These are phyloP conservation scores for Rasamsonia emersonii DNA, from an alignment of 2,329 filamentous ascomycete species.

Conservation along the genomic window DNA sequence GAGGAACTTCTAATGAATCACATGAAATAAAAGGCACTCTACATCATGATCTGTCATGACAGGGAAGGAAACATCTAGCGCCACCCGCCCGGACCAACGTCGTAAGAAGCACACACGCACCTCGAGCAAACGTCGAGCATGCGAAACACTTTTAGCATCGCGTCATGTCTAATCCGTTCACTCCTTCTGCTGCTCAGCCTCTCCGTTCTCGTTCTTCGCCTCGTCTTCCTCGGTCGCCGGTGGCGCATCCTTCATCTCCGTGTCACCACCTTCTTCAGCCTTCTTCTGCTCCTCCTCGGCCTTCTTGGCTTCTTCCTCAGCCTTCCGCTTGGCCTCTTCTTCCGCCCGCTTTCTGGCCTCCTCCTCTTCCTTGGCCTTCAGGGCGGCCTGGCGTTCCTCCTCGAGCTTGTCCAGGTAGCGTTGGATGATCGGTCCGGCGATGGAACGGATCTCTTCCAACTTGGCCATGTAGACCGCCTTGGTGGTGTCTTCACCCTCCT, in stretches of 20 bases:
- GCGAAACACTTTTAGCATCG: no score
- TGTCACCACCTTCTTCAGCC: conserved; percentile 27
- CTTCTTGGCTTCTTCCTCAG: conserved; percentile 59
- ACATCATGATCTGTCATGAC: no score
- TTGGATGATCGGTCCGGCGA: conserved; percentile 86
- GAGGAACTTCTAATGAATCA: no score
- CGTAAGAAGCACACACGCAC: no score
- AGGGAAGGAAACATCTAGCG: no score
- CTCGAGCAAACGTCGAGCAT: no score
- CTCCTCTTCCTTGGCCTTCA: conserved; percentile 57
- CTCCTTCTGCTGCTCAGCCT: conserved; percentile 1
- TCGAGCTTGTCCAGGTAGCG: conserved; percentile 93
- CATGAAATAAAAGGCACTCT: no score
- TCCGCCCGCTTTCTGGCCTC: conserved; percentile 54
- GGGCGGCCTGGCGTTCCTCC: conserved; percentile 68
- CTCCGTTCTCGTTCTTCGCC: conserved; percentile 26
- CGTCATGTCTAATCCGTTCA: no score
- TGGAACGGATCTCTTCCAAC: conserved; percentile 86
- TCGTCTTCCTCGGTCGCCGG: conserved; percentile 30
- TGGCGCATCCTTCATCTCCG: conserved; percentile 55
- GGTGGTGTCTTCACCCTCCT: conserved; percentile 87
- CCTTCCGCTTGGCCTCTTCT: conserved; percentile 67
- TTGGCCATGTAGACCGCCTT: conserved; percentile 93
- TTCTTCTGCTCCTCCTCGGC: conserved; percentile 38
- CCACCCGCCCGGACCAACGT: no score